A percentile compares a stretch with the other conserved stretches of the same genome.
phyloP scores from a whole-genome alignment of 257 asterid genomes.

The Paulownia fortunei region DNA sequence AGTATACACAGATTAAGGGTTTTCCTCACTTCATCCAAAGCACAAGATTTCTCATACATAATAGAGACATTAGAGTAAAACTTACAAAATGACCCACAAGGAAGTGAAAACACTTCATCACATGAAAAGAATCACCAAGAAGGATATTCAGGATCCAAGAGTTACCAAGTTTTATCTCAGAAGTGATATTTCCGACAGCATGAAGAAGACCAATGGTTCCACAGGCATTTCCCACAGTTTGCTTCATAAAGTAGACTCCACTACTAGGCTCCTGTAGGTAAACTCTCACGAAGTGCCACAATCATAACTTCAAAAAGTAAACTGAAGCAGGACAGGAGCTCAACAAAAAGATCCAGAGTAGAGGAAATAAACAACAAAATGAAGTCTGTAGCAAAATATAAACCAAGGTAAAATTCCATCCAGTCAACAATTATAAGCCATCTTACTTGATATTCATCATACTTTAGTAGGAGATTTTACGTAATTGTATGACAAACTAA shows the following conservation, averaged over 20 bases:
- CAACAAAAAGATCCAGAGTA: conserved; percentile 19
- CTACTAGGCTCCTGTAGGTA: conserved; percentile 58
- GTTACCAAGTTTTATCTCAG: conserved; percentile 86
- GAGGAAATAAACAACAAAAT: background rate
- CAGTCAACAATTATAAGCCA: background rate
- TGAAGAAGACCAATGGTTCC: conserved; percentile 98
- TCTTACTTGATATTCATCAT: background rate
- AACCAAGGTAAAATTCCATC: background rate
- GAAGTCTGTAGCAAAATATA: background rate
- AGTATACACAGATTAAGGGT: background rate
- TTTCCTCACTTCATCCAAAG: conserved; percentile 6
- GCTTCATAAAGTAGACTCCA: conserved; percentile 90
- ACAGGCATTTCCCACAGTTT: conserved; percentile 98
- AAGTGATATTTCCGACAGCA: conserved; percentile 88
- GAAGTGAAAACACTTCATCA: conserved; percentile 15
- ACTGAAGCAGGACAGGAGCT: conserved; percentile 29
- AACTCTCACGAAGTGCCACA: conserved; percentile 31
- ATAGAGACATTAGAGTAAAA: conserved; percentile 5
- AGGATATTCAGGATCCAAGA: conserved; percentile 21
- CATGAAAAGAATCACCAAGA: background rate
- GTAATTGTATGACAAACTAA: background rate
- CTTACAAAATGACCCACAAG: background rate
- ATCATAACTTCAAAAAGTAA: conserved; percentile 11
- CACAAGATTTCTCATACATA: background rate
- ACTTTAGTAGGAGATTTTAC: background rate